Percentiles rank a stretch among this genome's conserved stretches.
Evolutionary conservation across 176 grass and related monocot species (phyloP).

Genomic region (Musa troglodytarum): DNA sequence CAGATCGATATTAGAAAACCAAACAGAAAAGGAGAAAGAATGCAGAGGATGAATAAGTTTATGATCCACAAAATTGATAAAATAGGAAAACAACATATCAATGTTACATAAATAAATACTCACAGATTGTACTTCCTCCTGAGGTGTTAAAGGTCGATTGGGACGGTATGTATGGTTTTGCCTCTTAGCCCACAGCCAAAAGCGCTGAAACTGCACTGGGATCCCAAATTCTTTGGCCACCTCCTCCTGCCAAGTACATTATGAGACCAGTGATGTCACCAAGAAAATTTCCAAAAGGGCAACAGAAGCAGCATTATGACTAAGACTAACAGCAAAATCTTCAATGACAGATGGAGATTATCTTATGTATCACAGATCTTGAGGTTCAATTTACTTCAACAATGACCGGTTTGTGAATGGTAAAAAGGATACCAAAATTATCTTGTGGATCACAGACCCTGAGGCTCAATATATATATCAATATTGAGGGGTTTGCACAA

Average conservation of each 20-base stretch:
- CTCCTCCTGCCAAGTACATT: constrained; percentile 54
- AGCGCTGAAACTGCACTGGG: constrained; percentile 77
- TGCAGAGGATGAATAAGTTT: not conserved
- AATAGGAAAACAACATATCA: too few species aligned
- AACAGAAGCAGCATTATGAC: not conserved
- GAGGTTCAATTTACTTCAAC: too few species aligned
- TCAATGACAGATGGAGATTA: constrained; percentile 24
- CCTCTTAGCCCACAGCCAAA: constrained; percentile 97
- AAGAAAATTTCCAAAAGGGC: not conserved
- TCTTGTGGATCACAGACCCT: not conserved
- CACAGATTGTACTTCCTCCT: constrained; percentile 86
- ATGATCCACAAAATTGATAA: not conserved
- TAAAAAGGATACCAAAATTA: too few species aligned
- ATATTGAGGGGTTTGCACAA: not conserved
- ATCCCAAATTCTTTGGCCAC: constrained; percentile 90
- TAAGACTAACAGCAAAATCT: constrained; percentile 1
- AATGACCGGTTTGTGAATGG: too few species aligned
- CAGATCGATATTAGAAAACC: too few species aligned
- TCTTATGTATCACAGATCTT: too few species aligned
- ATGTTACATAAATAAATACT: constrained; percentile 22
- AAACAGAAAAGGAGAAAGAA: not conserved
- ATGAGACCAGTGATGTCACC: not conserved
- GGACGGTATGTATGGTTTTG: constrained; percentile 98
- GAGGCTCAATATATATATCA: not conserved
- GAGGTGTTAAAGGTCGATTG: constrained; percentile 65